A percentile compares a stretch with the other conserved stretches of the same genome.
These are phyloP conservation scores for Ustilago tritici DNA, from an alignment of 1,284 basidiomycete genomes.

Conservation along the genomic window DNA sequence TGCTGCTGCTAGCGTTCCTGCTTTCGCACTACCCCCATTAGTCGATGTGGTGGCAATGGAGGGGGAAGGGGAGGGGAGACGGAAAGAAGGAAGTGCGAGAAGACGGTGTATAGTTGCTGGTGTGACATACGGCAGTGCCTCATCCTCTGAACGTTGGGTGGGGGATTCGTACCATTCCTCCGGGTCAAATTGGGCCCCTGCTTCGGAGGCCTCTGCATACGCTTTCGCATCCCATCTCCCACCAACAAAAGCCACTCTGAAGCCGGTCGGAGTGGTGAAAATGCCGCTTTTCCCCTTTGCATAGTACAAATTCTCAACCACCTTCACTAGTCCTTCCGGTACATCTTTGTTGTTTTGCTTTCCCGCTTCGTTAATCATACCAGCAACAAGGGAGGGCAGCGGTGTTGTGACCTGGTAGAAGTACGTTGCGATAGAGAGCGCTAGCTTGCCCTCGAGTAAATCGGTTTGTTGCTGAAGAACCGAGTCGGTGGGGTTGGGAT, in stretches of 20 bases:
- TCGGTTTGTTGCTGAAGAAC: constrained; percentile 74
- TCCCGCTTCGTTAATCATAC: constrained; percentile 11
- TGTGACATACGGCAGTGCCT: constrained; percentile 28
- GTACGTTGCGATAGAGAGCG: constrained; percentile 89
- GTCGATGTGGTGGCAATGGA: not conserved
- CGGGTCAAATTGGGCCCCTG: constrained; percentile 8
- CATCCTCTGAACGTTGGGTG: constrained; percentile 12
- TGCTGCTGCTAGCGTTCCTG: constrained; percentile 57
- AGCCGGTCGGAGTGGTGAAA: constrained; percentile 17
- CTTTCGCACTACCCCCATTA: constrained; percentile 17
- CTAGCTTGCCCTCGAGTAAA: constrained; percentile 76
- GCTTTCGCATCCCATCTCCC: constrained; percentile 37
- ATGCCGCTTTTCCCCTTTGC: constrained; percentile 55
- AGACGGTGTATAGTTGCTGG: constrained; percentile 30
- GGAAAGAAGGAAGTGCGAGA: constrained; percentile 44
- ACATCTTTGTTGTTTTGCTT: constrained; percentile 1
- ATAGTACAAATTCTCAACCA: constrained; percentile 54
- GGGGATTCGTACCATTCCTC: constrained; percentile 26
- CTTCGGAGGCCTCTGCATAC: constrained; percentile 20
- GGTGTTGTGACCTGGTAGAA: constrained; percentile 82
- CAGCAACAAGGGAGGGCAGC: constrained; percentile 6
- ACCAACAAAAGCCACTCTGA: constrained; percentile 56
- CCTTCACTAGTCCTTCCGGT: constrained; percentile 11
- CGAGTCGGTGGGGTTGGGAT: constrained; percentile 43
- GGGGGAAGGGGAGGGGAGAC: constrained; percentile 16